Base-by-base conservation (phyloP, 179 eudicot species). In the Camellia oleifera region DNA sequence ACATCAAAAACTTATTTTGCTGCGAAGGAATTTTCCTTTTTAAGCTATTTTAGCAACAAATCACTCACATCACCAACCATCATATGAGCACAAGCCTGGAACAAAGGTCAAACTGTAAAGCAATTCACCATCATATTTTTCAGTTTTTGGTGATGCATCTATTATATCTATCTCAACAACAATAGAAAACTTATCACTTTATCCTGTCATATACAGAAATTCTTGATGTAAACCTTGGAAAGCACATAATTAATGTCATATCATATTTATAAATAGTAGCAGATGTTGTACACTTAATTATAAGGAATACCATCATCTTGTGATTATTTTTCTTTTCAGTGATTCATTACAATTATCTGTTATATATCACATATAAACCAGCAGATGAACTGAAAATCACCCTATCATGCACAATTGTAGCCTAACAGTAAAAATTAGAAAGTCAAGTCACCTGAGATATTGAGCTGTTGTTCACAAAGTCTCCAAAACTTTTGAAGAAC, bases 401-500 rank as follows among this genome's bases (percentile, higher is more conserved):
- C 8, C n/a, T 48, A 32, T 67, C 42, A 15, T 60, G n/a, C 17
- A 60, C 4, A n/a, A 60, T 23, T 46, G 70, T 10, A 75, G 46
- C 32, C 1, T 44, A 17, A 79, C 48, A 1, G 23, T 18, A 80
- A 69, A 15, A 56, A 54, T 5, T 15, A 73, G 66, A 78, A 74
- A 57, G 66, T 32, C 44, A 18, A 81, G 82, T 80, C 83, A 97
- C 98, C 90, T 81, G 97, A 89, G 81, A 86, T 78, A 70, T 85
- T 78, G 71, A 96, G 91, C 80, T 90, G 93, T 77, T 86, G 92
- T 78, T 93, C 97, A 88, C 97, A 94, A 78, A 97, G 90, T 65
- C 72, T 83, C 98, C 98, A 97, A 80, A 90, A 97, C 74, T 88
- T 90, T 83, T 88, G 80, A 80, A 97, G 84, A 72, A 80, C 74